A percentile compares a stretch with the other conserved stretches of the same genome.
These are phyloP conservation scores for Colletotrichum aenigma DNA, from an alignment of 2,329 filamentous ascomycete genomes.

Conservation along the genomic window DNA sequence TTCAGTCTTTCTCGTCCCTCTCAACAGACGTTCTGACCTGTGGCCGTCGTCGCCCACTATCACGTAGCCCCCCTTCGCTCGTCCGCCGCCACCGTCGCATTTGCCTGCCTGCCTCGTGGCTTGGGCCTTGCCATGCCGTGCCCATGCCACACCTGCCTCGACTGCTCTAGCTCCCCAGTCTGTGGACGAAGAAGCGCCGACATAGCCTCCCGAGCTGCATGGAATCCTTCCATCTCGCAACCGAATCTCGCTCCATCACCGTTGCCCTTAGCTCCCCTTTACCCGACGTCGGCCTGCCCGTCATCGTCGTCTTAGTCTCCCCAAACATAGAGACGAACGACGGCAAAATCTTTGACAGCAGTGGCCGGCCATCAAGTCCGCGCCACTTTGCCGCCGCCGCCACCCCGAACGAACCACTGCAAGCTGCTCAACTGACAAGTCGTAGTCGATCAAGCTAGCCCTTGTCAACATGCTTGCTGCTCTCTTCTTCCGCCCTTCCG, in stretches of 20 bases:
- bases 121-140: background rate
- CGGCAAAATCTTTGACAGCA: background rate
- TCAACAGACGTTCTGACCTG: background rate
- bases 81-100: background rate
- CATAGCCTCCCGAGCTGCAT: slow-evolving; percentile 18
- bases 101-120: slow-evolving; percentile 6
- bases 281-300: background rate
- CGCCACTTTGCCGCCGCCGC: background rate
- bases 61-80: background rate
- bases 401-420: slow-evolving; percentile 9
- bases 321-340: background rate
- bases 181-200: slow-evolving; percentile 16
- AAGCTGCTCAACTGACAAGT: background rate
- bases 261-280: background rate
- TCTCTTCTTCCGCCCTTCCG: background rate
- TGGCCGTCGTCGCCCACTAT: background rate
- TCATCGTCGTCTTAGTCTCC: background rate
- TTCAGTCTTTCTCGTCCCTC: slow-evolving; percentile 7
- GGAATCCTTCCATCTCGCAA: slow-evolving; percentile 19
- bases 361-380: background rate
- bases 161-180: slow-evolving; percentile 6
- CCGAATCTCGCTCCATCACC: slow-evolving; percentile 9
- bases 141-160: slow-evolving; percentile 3
- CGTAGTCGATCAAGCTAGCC: background rate
- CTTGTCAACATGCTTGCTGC: background rate